Evolutionary conservation across 495 filamentous ascomycete species (phyloP).

Genomic region (Penicillium waksmanii): DNA sequence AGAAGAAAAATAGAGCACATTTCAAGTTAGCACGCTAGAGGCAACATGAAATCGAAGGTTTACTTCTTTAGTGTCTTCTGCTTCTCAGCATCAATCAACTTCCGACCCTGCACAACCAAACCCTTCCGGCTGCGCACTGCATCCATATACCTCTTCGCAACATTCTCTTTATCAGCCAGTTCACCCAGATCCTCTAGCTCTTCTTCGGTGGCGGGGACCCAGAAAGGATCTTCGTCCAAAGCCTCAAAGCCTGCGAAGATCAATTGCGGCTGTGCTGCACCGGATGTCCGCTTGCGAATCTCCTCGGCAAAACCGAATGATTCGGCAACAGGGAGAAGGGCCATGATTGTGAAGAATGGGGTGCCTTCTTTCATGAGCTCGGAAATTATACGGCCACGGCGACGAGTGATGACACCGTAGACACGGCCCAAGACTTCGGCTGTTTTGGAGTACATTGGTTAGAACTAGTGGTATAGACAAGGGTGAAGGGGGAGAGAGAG

Average conservation of each 20-base stretch:
- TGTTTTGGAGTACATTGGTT: conserved; percentile 34
- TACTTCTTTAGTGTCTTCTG: conserved; percentile 98
- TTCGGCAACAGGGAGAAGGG: conserved; percentile 86
- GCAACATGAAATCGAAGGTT: background rate
- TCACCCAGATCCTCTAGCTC: conserved; percentile 96
- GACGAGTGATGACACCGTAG: conserved; percentile 89
- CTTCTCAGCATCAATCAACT: conserved; percentile 93
- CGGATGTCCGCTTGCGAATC: conserved; percentile 91
- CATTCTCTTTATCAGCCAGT: conserved; percentile 88
- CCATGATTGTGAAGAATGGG: conserved; percentile 90
- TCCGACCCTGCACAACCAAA: conserved; percentile 75
- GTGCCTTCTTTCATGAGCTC: conserved; percentile 94
- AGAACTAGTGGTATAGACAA: background rate
- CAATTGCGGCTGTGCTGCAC: conserved; percentile 87
- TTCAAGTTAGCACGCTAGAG: too few relatives aligned
- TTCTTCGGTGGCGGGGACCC: conserved; percentile 96
- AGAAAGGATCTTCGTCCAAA: conserved; percentile 91
- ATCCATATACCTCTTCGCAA: conserved; percentile 96
- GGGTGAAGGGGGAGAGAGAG: conserved; percentile 13
- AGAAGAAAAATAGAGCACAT: background rate
- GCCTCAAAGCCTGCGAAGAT: conserved; percentile 92
- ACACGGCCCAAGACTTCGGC: conserved; percentile 94
- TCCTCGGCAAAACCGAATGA: conserved; percentile 96
- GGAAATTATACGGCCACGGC: conserved; percentile 84
- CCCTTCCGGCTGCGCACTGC: conserved; percentile 83